phyloP scores from a whole-genome alignment of 371 early-diverging fungal species.

The Circinella minor region DNA sequence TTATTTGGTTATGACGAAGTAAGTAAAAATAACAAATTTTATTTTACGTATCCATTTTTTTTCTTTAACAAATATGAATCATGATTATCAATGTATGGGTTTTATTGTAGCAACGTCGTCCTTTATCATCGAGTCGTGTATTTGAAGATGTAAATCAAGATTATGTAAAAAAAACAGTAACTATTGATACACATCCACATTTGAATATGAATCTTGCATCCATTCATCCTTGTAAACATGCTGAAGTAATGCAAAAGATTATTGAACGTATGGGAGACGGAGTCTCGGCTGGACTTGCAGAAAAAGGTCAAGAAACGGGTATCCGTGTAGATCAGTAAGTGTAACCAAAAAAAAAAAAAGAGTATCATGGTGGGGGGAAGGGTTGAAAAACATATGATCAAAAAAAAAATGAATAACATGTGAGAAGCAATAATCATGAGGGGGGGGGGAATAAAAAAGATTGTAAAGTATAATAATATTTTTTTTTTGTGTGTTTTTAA shows the following conservation, averaged over 20 bases:
- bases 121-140: slow-evolving; percentile 84
- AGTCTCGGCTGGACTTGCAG: slow-evolving; percentile 26
- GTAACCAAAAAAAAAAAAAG: too few species aligned
- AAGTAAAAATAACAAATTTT: too few species aligned
- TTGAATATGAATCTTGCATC: slow-evolving; percentile 83
- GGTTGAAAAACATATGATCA: not conserved
- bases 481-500: too few species aligned
- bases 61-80: too few species aligned
- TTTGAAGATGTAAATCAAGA: slow-evolving; percentile 97
- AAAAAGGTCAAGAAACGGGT: slow-evolving; percentile 31
- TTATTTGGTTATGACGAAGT: slow-evolving; percentile 95
- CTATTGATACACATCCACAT: slow-evolving; percentile 96
- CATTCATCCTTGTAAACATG: slow-evolving; percentile 98
- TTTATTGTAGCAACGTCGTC: slow-evolving; percentile 65
- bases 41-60: too few species aligned
- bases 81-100: too few species aligned
- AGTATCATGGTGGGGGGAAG: not conserved
- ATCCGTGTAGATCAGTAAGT: slow-evolving; percentile 93
- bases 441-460: too few species aligned
- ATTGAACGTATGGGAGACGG: slow-evolving; percentile 81
- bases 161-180: slow-evolving; percentile 97
- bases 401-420: too few species aligned
- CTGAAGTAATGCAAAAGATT: slow-evolving; percentile 96
- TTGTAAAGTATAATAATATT: too few species aligned
- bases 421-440: too few species aligned